These are phyloP conservation scores for Candida bentonensis DNA, from an alignment of 805 yeast genomes.

Conservation along the genomic window DNA sequence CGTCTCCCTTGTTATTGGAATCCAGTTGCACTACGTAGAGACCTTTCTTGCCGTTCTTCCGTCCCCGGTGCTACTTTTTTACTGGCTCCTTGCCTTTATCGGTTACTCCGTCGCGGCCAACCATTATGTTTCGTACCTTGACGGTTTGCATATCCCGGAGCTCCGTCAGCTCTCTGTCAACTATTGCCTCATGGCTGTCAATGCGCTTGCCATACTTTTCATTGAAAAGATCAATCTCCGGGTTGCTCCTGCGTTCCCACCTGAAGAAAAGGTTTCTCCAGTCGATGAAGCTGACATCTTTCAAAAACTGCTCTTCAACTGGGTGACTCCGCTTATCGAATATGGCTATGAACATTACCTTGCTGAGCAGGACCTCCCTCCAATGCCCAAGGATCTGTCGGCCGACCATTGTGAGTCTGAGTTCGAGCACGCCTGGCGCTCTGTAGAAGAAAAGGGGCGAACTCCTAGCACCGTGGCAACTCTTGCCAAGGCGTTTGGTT, in stretches of 20 bases:
- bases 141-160: slow-evolving; percentile 6
- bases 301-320: slow-evolving; percentile 63
- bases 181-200: slow-evolving; percentile 24
- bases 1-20: slow-evolving; percentile 35
- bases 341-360: slow-evolving; percentile 53
- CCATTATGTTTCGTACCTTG: slow-evolving; percentile 8
- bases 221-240: slow-evolving; percentile 29
- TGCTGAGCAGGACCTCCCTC: slow-evolving; percentile 53
- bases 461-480: slow-evolving; percentile 29
- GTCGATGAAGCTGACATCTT: slow-evolving; percentile 53
- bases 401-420: slow-evolving; percentile 37
- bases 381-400: slow-evolving; percentile 53
- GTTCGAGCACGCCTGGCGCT: slow-evolving; percentile 49
- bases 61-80: slow-evolving; percentile 52
- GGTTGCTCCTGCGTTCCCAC: slow-evolving; percentile 19
- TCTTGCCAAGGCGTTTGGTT: slow-evolving; percentile 56
- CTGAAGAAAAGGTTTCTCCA: slow-evolving; percentile 27
- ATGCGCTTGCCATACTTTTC: slow-evolving; percentile 27
- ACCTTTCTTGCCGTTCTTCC: slow-evolving; percentile 53
- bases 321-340: slow-evolving; percentile 82
- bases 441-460: slow-evolving; percentile 27
- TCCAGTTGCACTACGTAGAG: slow-evolving; percentile 55
- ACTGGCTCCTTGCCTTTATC: slow-evolving; percentile 51
- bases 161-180: slow-evolving; percentile 15
- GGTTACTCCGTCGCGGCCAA: slow-evolving; percentile 32